Base-by-base conservation (phyloP, 2,329 filamentous ascomycete genomes). In the Cyclaneusma minus region DNA sequence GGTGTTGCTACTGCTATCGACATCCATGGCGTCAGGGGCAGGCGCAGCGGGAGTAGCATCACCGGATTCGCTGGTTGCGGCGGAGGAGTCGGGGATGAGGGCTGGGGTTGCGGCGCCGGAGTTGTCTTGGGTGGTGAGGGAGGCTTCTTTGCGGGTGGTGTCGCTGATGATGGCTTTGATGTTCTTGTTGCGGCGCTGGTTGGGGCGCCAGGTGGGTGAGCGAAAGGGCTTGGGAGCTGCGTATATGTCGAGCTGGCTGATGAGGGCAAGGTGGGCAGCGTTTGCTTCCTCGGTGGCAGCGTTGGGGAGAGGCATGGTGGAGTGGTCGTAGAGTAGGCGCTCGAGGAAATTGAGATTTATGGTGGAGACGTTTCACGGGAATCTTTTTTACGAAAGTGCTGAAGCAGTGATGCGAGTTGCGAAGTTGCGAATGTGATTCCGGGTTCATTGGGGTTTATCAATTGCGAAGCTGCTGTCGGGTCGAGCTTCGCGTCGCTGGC, bases 151-250 rank as follows among this genome's bases (percentile, higher is more conserved):
- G 40, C 83, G 77, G 13, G 80, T 71, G 8, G 79, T 81, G 44
- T 98, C 89, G 32, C 83, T 79, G 34, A 98, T 65, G 35, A 98
- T 89, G 42, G 92, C 82, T 55, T 95, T 95, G 54, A 95, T 76
- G 53, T 93, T 95, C 62, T 98, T 98, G 68, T 98, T 98, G 53
- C 89, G 82, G 27, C 89, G 84, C 52, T 85, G 78, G 38, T 87
- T 83, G 10, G 89, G 83, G 47, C 81, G 84, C 89, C 89, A 98
- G 49, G 71, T 59, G 3, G 78, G 62, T 48, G 84, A 93, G 51
- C 87, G 85, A 62, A 94, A 98, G 44, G 73, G 78, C 56, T 91
- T 92, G 42, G 73, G 73, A 47, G 81, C 70, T 32, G 73, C 69
- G 51, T 89, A 77, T 44, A 94, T 83, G 60, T 98, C 89, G 45